Evolutionary conservation across 176 grass and related monocot species (phyloP).

Genomic region (Oryza brachyantha): DNA sequence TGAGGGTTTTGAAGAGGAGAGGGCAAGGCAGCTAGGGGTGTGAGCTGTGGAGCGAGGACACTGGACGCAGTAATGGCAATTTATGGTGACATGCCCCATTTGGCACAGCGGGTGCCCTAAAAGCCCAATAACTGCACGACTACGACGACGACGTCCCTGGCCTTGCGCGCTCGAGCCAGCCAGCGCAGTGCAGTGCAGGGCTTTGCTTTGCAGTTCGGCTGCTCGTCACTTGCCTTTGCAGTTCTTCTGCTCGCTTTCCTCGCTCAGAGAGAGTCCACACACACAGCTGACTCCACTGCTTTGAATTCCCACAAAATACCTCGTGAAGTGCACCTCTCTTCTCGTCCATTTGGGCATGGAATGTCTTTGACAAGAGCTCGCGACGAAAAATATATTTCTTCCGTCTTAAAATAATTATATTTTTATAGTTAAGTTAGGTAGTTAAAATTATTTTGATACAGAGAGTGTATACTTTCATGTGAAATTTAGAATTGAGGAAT

Average conservation of each 20-base stretch:
- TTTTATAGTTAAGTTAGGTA: too few relatives aligned
- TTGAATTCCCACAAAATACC: conserved; percentile 41
- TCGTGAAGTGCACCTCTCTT: conserved; percentile 32
- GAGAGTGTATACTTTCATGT: neutral
- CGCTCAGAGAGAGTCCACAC: neutral
- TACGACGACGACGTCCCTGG: conserved; percentile 4
- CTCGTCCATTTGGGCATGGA: conserved; percentile 4
- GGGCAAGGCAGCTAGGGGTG: neutral
- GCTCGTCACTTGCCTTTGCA: conserved; percentile 9
- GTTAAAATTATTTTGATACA: too few relatives aligned
- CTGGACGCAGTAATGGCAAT: conserved; percentile 51
- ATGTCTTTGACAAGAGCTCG: conserved; percentile 29
- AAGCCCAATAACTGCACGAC: conserved; percentile 34
- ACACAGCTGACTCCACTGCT: conserved; percentile 28
- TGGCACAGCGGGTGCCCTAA: conserved; percentile 47
- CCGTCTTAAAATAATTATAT: too few relatives aligned
- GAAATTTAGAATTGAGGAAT: neutral
- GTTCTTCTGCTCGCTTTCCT: conserved; percentile 23
- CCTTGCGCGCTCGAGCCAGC: conserved; percentile 14
- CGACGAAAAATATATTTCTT: neutral
- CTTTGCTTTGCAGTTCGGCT: conserved; percentile 11
- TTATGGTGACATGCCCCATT: conserved; percentile 74
- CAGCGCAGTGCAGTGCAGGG: neutral
- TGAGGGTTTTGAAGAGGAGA: conserved; percentile 43
- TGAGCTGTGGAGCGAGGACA: conserved; percentile 13